Percentiles rank a stretch among this genome's conserved stretches.
Conservation (phyloP, 208 protist species). For the Trypanosoma conorhini region DNA sequence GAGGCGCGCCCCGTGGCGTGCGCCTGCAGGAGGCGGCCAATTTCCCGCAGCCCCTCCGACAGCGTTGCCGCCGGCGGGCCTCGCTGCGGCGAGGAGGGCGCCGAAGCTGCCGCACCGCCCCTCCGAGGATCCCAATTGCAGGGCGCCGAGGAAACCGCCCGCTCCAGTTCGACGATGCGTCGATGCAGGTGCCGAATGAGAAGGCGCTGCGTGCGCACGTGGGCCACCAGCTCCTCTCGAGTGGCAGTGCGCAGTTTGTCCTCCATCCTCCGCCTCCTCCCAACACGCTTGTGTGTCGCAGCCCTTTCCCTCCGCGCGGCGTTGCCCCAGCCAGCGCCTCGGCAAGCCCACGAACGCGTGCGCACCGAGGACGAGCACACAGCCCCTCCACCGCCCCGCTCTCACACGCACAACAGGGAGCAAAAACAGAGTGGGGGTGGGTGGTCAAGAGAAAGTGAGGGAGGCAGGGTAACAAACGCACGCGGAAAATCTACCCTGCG, state of each 20-base stretch:
- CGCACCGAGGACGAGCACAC: neutral
- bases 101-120: neutral
- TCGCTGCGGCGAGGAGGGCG: neutral
- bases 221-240: constrained; percentile 55
- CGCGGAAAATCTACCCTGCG: no score
- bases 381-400: neutral
- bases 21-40: constrained; percentile 41
- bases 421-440: neutral
- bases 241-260: constrained; percentile 37
- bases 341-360: neutral
- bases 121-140: neutral
- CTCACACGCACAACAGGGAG: neutral
- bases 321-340: neutral
- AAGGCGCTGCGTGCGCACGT: constrained; percentile 57
- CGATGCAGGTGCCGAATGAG: constrained; percentile 63
- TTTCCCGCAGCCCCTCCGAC: constrained; percentile 36
- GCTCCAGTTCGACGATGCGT: constrained; percentile 55
- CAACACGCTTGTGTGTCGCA: neutral
- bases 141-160: neutral
- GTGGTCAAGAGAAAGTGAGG: neutral
- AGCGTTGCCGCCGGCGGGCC: constrained; percentile 1
- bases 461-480: neutral
- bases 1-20: constrained; percentile 31
- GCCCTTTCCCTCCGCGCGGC: no score
- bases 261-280: constrained; percentile 12